Conservation (phyloP, 2,329 filamentous ascomycete species). For the Colletotrichum sp. region DNA sequence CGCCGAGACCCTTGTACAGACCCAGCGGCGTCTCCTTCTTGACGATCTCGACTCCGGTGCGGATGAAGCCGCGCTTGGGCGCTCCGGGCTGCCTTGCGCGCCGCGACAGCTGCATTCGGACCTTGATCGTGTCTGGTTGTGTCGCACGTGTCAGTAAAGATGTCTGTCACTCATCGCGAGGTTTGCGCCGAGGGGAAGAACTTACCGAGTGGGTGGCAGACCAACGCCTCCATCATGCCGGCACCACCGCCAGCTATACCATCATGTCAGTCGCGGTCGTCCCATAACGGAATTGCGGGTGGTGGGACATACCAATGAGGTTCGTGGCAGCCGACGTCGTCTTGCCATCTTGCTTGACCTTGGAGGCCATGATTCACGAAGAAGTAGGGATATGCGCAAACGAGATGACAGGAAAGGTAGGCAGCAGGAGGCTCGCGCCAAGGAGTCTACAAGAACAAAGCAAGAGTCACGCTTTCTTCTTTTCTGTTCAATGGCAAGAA, state of each 20-base stretch:
- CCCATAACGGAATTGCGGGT: not conserved
- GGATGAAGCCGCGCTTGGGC: constrained; percentile 86
- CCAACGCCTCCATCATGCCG: constrained; percentile 99
- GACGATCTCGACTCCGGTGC: constrained; percentile 86
- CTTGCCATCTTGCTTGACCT: constrained; percentile 60
- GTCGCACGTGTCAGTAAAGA: not conserved
- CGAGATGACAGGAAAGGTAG: constrained; percentile 5
- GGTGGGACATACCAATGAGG: constrained; percentile 73
- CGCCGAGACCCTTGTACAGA: constrained; percentile 97
- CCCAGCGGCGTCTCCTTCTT: constrained; percentile 89
- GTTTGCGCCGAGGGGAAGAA: not conserved
- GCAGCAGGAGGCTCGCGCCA: not conserved
- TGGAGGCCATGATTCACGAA: constrained; percentile 42
- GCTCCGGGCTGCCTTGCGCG: constrained; percentile 83
- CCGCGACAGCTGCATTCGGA: constrained; percentile 97
- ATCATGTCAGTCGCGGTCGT: not conserved
- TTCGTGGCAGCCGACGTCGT: constrained; percentile 87
- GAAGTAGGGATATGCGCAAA: not conserved
- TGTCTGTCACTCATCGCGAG: not conserved
- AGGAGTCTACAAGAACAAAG: not conserved
- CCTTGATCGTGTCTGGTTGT: constrained; percentile 87
- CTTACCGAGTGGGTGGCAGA: constrained; percentile 89
- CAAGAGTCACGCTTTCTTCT: not conserved
- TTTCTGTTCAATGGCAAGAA: not conserved
- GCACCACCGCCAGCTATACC: constrained; percentile 86